Evolutionary conservation across 495 filamentous ascomycete genomes (phyloP).

Genomic region (Trichocladium antarcticum): DNA sequence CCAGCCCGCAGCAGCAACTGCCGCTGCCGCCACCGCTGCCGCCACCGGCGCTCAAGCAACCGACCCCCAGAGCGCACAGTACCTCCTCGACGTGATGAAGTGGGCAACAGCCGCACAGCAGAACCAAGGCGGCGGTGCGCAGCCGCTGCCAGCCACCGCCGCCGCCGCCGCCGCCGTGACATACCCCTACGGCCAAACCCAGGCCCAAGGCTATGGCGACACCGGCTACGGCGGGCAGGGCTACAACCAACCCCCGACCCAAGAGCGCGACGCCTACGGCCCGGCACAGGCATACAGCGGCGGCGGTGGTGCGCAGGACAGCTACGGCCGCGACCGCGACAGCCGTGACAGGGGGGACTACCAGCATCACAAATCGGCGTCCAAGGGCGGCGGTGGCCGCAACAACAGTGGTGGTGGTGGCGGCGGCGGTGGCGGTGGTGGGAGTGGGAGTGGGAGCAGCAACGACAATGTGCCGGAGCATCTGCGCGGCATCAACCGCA

Average conservation of each 20-base stretch:
- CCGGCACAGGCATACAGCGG: neutral
- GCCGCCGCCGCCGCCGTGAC: neutral
- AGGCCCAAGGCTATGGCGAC: neutral
- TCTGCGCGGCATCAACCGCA: slow-evolving; percentile 33
- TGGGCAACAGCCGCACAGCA: slow-evolving; percentile 9
- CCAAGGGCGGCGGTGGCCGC: neutral
- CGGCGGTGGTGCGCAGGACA: slow-evolving; percentile 5
- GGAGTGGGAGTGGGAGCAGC: slow-evolving; percentile 1
- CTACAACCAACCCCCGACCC: neutral
- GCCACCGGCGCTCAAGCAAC: neutral
- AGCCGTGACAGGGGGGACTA: slow-evolving; percentile 16
- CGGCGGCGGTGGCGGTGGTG: slow-evolving; percentile 1
- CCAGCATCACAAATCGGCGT: slow-evolving; percentile 6
- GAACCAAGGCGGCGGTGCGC: neutral
- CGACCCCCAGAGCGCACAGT: slow-evolving; percentile 15
- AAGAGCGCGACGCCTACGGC: slow-evolving; percentile 1
- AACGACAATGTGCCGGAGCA: slow-evolving; percentile 23
- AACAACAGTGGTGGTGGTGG: too few relatives aligned
- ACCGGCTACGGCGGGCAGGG: neutral
- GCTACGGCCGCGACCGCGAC: slow-evolving; percentile 6
- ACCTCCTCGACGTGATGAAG: slow-evolving; percentile 16
- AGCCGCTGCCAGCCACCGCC: too few relatives aligned
- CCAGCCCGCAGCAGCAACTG: slow-evolving; percentile 1
- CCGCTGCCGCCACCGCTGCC: neutral
- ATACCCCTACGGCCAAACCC: neutral